Evolutionary conservation across 768 basidiomycete genomes (phyloP), one percentile per base, ranked within the genome.

Genomic region (Podaxis mareebaensis): DNA sequence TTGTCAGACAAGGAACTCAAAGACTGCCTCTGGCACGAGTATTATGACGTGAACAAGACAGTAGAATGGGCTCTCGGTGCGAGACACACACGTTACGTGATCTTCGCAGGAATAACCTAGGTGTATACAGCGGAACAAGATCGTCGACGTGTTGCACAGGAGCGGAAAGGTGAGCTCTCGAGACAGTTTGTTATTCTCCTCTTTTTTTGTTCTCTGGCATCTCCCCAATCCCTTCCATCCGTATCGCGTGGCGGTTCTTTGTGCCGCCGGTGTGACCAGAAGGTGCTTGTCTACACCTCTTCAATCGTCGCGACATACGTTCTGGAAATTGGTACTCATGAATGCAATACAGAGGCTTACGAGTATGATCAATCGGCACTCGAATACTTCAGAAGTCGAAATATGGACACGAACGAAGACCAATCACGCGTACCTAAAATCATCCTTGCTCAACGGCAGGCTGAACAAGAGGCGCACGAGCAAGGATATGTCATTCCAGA

Each of bases 1-100:
- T 75, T 96, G 51, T 81, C 90, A 48, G 92, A 96, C 72, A 74
- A 79, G 38, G 81, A 87, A 56, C 91, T 99, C 71, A 85, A 83
- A 70, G 90, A 93, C 65, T 80, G 84, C 0, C 78, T 99, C 52
- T 99, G 95, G 91, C 87, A 99, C 69, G 86, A 79, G 69, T 92
- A 91, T 74, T 98, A 96, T 68, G 88, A 96, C 70, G 82, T 91
- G 15, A 87, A 93, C 38, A 83, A 88, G 73, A 86, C 91, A 17
- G 76, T 96, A 10, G 77, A 85, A 36, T 93, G 87, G 85, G 79
- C 93, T 28, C 67, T 90, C 40, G 89, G 94, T 95, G 65, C 66
- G 89, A 78, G 36, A 56, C 30, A 44, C 39, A 56, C 46, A 11
- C 24, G n/a, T 40, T 24, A 52, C 26, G 24, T 52, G 7, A 20